Evolutionary conservation across 73 alveolate species (phyloP), one percentile per base, ranked within the genome.

Genomic region (Paramecium tetraurelia): DNA sequence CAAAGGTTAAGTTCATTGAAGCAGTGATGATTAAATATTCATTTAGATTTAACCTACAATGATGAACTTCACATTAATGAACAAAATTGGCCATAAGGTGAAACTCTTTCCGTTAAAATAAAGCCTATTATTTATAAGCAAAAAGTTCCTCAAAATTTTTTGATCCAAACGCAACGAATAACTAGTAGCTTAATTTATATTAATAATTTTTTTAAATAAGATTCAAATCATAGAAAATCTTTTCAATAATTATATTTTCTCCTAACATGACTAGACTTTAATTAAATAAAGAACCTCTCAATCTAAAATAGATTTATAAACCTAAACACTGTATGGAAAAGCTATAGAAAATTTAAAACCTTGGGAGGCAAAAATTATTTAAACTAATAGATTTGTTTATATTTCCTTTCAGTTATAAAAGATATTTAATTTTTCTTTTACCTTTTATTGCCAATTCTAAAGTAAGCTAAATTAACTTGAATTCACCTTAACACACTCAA

Each of bases 401-500:
- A 35, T 72, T 36, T n/a, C 46, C 14, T 35, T 72, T 1, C 86
- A 63, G 4, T 22, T 72, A 29, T 72, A 72, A 11, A 72, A 24
- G 3, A 36, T 40, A 27, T 27, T 40, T 8, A 35, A 35, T 33
- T 68, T 12, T 63, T 21, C 18, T 72, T 16, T 35, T 12, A 2
- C 86, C 86, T 72, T 36, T 14, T 72, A 72, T 5, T 35, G 10
- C 86, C 86, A 36, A 72, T 68, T 36, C 40, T 72, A 72, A 40
- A 40, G 27, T 35, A 59, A 72, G 86, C 86, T 2, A 33, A 72
- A 72, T 72, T 29, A 68, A 63, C 10, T 43, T 72, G n/a, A 72
- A 72, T 35, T 36, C 33, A 35, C 36, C 59, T 2, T 33, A 72
- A 36, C 35, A 72, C 16, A 41, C 68, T 21, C 4, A 31, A 33